Base-by-base conservation (phyloP, 768 basidiomycete species). In the Cystofilobasidium macerans region DNA sequence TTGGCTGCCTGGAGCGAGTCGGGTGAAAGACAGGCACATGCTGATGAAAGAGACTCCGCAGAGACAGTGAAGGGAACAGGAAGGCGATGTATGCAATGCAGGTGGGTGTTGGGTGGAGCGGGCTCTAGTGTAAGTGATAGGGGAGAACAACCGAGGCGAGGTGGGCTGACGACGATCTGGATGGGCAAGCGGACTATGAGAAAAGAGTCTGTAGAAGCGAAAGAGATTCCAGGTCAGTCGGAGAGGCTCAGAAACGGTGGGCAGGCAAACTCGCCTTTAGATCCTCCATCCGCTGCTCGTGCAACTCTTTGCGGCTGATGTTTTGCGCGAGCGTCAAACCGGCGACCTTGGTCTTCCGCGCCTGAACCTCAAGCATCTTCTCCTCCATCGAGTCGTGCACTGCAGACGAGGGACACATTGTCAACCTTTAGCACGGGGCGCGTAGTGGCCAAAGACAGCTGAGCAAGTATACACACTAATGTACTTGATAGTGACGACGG, bases 261-360 rank as follows among this genome's bases (percentile, higher is more conserved):
- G 11, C 9, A 30, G 33, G 64, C n/a, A 24, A 47, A 63, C 28
- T 0, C 32, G 64, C 71, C 72, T 69, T 72, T 38, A 94, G 81
- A 72, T 95, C 92, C 71, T 93, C 89, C 82, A 91, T 80, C 68
- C 93, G 85, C 67, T 89, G 85, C 68, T 86, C 84, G 75, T 88
- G 77, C 70, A 98, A 78, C 73, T 98, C 93, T 45, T 86, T 83
- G 75, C 94, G 93, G 78, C 83, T 90, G 76, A 88, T 82, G 72
- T 82, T 86, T 70, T 88, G 84, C 45, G 88, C 89, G 51, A 95
- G 81, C 5, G 94, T 93, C 84, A 95, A 85, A 71, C 95, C 90
- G 48, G 94, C 94, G 65, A 99, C 78, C 70, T 86, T 89, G 20
- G 87, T 89, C 79, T 99, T 99, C 81, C 92, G 90, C 76, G 81